Evolutionary conservation across 768 basidiomycete species (phyloP).

Genomic region (Auricularia sp.): DNA sequence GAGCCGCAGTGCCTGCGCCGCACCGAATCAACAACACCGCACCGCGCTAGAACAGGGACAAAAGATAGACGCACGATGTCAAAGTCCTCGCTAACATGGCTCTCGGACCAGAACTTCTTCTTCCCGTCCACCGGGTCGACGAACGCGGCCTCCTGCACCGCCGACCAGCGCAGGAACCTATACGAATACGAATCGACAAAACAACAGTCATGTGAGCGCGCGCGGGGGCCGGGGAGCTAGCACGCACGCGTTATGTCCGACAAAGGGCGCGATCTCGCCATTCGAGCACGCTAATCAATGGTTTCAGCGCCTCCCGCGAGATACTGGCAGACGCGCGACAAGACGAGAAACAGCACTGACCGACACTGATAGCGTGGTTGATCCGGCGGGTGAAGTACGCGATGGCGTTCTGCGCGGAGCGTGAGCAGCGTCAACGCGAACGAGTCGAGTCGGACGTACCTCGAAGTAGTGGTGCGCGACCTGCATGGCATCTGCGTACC

Average conservation of each 20-base stretch:
- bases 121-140: conserved; percentile 41
- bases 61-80: conserved; percentile 28
- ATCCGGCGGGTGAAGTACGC: conserved; percentile 57
- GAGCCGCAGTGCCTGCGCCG: conserved; percentile 45
- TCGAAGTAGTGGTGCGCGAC: conserved; percentile 86
- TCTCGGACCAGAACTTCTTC: conserved; percentile 56
- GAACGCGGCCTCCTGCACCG: conserved; percentile 46
- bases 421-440: neutral
- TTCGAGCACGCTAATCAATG: conserved; percentile 41
- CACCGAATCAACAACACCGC: too few species aligned
- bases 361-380: conserved; percentile 35
- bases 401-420: conserved; percentile 28
- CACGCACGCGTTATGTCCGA: conserved; percentile 63
- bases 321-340: neutral
- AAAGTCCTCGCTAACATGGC: conserved; percentile 61
- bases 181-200: neutral
- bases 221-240: neutral
- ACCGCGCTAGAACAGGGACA: too few species aligned
- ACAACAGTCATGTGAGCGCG: neutral
- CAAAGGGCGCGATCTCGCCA: conserved; percentile 75
- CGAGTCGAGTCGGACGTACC: conserved; percentile 1
- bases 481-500: conserved; percentile 42
- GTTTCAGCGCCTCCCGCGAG: too few species aligned
- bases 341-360: too few species aligned
- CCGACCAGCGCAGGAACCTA: conserved; percentile 44